These are phyloP conservation scores for Claviceps sp. DNA, from an alignment of 2,329 filamentous ascomycete species.

Conservation along the genomic window DNA sequence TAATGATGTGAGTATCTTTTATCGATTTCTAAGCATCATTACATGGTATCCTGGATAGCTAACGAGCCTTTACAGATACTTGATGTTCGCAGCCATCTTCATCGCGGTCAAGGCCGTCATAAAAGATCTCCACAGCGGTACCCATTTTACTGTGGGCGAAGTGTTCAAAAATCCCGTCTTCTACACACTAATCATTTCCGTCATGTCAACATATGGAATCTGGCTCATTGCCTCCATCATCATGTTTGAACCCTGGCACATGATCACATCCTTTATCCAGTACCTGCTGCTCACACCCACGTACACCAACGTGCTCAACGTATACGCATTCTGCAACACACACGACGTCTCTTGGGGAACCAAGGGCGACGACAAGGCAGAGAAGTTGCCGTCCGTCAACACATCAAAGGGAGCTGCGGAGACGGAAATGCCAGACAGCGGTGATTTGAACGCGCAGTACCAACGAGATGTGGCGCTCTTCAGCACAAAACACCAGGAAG, in stretches of 20 bases:
- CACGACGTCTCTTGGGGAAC: conserved; percentile 98
- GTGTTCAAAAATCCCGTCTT: conserved; percentile 83
- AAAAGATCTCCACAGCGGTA: conserved; percentile 44
- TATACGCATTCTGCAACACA: conserved; percentile 97
- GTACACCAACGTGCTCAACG: conserved; percentile 97
- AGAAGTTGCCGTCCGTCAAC: conserved; percentile 76
- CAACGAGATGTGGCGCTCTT: conserved; percentile 71
- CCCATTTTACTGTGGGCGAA: conserved; percentile 54
- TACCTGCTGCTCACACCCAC: conserved; percentile 91
- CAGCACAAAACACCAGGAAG: conserved; percentile 56
- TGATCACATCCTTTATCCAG: conserved; percentile 91
- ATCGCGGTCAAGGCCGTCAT: conserved; percentile 84
- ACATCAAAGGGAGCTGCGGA: conserved; percentile 83
- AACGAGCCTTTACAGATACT: conserved; percentile 43
- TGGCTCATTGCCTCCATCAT: conserved; percentile 85
- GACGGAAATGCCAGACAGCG: conserved; percentile 89
- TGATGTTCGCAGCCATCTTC: conserved; percentile 89
- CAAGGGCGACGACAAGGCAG: conserved; percentile 92
- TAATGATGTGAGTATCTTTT: conserved; percentile 63
- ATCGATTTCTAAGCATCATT: neutral
- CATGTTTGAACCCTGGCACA: conserved; percentile 98
- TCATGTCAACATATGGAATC: conserved; percentile 83
- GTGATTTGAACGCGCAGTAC: conserved; percentile 90
- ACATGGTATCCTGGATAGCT: neutral
- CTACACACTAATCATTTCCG: conserved; percentile 83